phyloP scores from a whole-genome alignment of 345 rosid species.

The Linum usitatissimum region DNA sequence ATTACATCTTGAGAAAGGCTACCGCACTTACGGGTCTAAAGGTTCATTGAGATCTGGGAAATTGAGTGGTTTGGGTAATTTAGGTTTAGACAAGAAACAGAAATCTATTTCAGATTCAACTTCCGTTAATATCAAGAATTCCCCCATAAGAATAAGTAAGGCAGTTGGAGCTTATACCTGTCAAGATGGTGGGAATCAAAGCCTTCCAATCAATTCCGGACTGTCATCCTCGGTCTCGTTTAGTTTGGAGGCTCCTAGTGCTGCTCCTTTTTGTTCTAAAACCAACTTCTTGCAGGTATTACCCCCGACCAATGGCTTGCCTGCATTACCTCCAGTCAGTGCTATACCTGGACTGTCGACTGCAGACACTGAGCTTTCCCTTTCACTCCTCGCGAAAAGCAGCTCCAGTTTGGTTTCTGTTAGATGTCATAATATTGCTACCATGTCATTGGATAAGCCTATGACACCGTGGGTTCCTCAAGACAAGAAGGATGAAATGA shows the following conservation, averaged over 20 bases:
- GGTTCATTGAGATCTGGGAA: constrained; percentile 41
- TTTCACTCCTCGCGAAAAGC: constrained; percentile 41
- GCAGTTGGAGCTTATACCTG: constrained; percentile 34
- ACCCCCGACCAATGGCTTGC: constrained; percentile 18
- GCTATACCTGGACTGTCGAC: constrained; percentile 23
- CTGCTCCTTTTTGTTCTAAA: too few species aligned
- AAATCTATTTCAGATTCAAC: constrained; percentile 41
- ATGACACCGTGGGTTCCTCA: too few species aligned
- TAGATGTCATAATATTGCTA: too few species aligned
- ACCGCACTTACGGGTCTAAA: constrained; percentile 47
- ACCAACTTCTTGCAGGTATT: too few species aligned
- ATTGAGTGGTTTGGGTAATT: constrained; percentile 42
- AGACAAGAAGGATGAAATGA: too few species aligned
- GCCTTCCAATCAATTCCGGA: constrained; percentile 16
- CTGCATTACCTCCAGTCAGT: constrained; percentile 18
- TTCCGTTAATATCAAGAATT: constrained; percentile 34
- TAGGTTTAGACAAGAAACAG: constrained; percentile 37
- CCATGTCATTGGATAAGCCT: too few species aligned
- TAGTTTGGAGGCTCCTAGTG: constrained; percentile 21
- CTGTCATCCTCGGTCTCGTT: constrained; percentile 22
- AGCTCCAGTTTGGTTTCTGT: constrained; percentile 28
- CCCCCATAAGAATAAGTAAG: constrained; percentile 40
- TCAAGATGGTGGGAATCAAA: constrained; percentile 29
- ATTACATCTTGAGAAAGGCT: constrained; percentile 51
- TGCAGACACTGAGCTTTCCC: constrained; percentile 55